These are phyloP conservation scores for Alternaria arborescens DNA, from an alignment of 2,329 filamentous ascomycete species.

Conservation along the genomic window DNA sequence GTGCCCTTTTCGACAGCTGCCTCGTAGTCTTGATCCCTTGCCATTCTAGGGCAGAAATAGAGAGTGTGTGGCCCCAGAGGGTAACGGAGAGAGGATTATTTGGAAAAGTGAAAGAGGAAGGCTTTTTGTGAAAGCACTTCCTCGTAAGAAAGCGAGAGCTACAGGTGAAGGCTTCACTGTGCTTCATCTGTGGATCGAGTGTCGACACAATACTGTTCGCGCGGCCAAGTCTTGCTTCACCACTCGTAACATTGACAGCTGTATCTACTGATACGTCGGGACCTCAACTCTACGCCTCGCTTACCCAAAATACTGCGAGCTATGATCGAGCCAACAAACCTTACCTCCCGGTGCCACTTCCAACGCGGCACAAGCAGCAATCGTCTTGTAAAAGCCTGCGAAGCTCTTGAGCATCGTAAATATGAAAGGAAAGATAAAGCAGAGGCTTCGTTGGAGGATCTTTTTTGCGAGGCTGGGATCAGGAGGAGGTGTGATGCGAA, in stretches of 20 bases:
- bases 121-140: not conserved
- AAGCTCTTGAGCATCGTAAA: not conserved
- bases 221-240: not conserved
- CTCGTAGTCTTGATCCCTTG: slow-evolving; percentile 1
- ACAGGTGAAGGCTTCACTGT: not conserved
- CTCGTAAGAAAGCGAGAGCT: not conserved
- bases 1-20: slow-evolving; percentile 4
- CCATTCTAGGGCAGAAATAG: not conserved
- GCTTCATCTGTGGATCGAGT: not conserved
- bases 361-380: not conserved
- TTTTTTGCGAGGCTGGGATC: not conserved
- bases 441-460: not conserved
- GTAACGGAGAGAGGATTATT: not conserved
- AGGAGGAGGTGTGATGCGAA: not conserved
- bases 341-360: not conserved
- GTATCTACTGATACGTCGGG: not conserved
- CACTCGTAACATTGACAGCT: not conserved
- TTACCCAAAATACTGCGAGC: not conserved
- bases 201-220: not conserved
- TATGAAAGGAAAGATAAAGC: not conserved
- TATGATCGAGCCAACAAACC: not conserved
- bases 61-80: too few species aligned
- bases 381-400: not conserved
- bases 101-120: not conserved
- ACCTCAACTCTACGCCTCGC: not conserved